phyloP scores from a whole-genome alignment of 2,329 filamentous ascomycete species.

The Calonectria honghensis region DNA sequence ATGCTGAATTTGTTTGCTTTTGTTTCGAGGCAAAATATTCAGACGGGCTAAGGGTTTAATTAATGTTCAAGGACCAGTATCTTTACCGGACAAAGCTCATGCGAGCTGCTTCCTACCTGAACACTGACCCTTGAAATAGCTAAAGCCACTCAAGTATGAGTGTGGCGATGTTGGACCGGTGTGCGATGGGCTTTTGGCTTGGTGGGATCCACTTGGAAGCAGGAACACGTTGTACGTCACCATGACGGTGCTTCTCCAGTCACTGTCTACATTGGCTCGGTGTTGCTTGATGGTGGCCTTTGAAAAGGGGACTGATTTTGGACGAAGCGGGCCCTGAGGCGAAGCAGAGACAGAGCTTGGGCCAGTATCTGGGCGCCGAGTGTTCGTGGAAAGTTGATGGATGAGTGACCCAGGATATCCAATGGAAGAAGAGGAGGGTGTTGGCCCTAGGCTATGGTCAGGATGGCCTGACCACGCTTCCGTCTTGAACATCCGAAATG shows the following conservation, averaged over 20 bases:
- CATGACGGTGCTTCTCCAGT: not conserved
- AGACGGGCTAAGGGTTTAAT: not conserved
- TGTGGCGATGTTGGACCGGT: not conserved
- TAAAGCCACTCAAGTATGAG: not conserved
- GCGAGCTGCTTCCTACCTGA: not conserved
- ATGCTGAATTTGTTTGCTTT: not conserved
- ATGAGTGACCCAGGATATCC: not conserved
- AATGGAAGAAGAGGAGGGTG: conserved; percentile 2
- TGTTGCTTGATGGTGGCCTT: not conserved
- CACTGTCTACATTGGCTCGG: not conserved
- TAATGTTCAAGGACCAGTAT: not conserved
- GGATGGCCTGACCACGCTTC: not conserved
- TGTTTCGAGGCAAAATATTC: not conserved
- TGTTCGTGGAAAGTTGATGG: not conserved
- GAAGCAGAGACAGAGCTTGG: not conserved
- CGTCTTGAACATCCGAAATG: not conserved
- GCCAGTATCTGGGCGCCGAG: not conserved
- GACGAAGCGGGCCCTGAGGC: not conserved
- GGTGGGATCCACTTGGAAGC: not conserved
- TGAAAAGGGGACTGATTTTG: not conserved
- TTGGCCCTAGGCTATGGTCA: not conserved
- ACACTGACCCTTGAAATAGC: not conserved
- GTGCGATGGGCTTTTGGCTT: not conserved
- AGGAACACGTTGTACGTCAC: conserved; percentile 14
- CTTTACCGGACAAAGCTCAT: not conserved